Evolutionary conservation across 176 grass and related monocot species (phyloP).

Genomic region (Juncus inflexus): DNA sequence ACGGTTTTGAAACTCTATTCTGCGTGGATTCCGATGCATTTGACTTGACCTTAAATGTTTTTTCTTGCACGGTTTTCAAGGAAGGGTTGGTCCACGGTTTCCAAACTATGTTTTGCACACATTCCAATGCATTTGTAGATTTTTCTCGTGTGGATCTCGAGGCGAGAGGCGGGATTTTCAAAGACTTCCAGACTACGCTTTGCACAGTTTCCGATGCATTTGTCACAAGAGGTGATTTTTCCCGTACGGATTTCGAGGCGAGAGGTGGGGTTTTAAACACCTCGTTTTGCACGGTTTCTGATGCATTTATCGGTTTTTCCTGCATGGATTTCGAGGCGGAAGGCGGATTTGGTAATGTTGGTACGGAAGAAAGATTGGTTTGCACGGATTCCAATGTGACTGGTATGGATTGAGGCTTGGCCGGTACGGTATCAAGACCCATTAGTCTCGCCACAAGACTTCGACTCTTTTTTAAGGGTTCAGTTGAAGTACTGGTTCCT

Average conservation of each 20-base stretch:
- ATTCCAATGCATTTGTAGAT: too few species aligned
- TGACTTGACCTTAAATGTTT: slow-evolving; percentile 2
- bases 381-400: background rate
- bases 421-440: slow-evolving; percentile 66
- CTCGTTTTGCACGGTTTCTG: background rate
- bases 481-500: background rate
- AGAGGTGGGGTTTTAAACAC: too few species aligned
- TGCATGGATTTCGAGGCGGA: slow-evolving; percentile 15
- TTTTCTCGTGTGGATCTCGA: too few species aligned
- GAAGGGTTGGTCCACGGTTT: background rate
- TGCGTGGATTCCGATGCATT: slow-evolving; percentile 18
- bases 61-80: slow-evolving; percentile 13
- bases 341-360: background rate
- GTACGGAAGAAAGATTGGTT: slow-evolving; percentile 4
- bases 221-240: slow-evolving; percentile 1
- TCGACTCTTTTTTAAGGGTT: slow-evolving; percentile 6
- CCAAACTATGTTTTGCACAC: slow-evolving; percentile 16
- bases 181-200: slow-evolving; percentile 16
- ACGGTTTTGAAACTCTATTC: slow-evolving; percentile 20
- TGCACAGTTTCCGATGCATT: slow-evolving; percentile 17
- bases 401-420: background rate
- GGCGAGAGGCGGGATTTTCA: background rate
- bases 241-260: background rate
- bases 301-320: background rate
- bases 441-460: slow-evolving; percentile 70